A percentile compares a stretch with the other conserved stretches of the same genome.
Evolutionary conservation across 2,329 filamentous ascomycete genomes (phyloP).

Genomic region (Pestalotiopsis sp.): DNA sequence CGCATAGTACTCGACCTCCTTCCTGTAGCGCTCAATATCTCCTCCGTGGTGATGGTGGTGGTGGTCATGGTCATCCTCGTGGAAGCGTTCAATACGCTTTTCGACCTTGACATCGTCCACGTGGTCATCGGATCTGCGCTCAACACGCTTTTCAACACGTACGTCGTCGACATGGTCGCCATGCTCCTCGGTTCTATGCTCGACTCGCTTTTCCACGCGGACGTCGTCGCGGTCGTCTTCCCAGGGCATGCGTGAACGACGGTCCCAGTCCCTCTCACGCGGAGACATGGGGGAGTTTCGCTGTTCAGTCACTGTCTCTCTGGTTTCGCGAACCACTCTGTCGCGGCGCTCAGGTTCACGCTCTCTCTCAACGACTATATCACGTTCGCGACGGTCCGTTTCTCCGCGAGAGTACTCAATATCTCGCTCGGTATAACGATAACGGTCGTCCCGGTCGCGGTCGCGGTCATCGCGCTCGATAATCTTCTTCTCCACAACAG

Average conservation of each 20-base stretch:
- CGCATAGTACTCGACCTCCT: conserved; percentile 65
- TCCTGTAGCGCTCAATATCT: conserved; percentile 61
- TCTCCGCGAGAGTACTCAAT: conserved; percentile 2
- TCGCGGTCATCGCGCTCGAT: conserved; percentile 32
- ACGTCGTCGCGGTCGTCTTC: conserved; percentile 40
- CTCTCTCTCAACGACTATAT: conserved; percentile 14
- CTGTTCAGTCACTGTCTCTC: conserved; percentile 43
- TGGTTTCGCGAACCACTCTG: conserved; percentile 47
- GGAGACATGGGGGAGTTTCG: conserved; percentile 29
- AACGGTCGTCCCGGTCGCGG: conserved; percentile 34
- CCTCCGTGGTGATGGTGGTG: conserved; percentile 48
- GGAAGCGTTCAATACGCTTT: conserved; percentile 28
- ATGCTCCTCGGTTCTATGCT: conserved; percentile 35
- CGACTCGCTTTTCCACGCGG: conserved; percentile 43
- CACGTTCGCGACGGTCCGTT: conserved; percentile 10
- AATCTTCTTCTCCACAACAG: conserved; percentile 34
- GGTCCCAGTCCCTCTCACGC: conserved; percentile 47
- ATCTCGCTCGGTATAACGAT: conserved; percentile 18
- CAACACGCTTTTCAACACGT: conserved; percentile 47
- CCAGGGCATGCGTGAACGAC: conserved; percentile 36
- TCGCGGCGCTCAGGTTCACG: conserved; percentile 29
- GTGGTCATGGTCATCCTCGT: conserved; percentile 20
- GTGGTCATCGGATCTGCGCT: conserved; percentile 27
- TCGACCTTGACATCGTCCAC: conserved; percentile 33
- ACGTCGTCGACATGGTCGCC: conserved; percentile 54